Conservation (phyloP, 441 rosid genomes). For the Erodium chrysanthum region DNA sequence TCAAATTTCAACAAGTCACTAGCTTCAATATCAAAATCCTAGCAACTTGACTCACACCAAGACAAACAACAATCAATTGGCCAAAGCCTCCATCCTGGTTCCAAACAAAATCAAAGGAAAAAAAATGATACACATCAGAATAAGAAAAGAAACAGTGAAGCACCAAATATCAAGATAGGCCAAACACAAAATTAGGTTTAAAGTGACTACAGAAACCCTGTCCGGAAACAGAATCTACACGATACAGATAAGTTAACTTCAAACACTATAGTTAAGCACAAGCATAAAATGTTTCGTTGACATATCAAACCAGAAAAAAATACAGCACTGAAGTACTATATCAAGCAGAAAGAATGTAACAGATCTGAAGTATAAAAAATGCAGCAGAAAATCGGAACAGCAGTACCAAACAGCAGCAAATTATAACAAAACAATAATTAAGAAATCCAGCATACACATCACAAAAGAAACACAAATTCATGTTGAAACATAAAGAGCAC, state of each 20-base stretch:
- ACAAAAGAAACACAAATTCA: neutral
- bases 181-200: neutral
- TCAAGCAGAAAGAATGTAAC: too few relatives aligned
- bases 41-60: neutral
- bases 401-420: neutral
- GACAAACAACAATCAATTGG: neutral
- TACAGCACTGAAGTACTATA: too few relatives aligned
- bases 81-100: slow-evolving; percentile 9
- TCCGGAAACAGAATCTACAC: neutral
- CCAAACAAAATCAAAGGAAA: neutral
- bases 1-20: slow-evolving; percentile 5
- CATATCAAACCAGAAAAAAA: neutral
- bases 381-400: neutral
- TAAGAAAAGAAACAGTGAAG: neutral
- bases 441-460: neutral
- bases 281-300: neutral
- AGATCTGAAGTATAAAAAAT: too few relatives aligned
- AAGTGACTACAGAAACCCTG: neutral
- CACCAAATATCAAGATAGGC: neutral
- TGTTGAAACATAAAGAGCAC: neutral
- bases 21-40: neutral
- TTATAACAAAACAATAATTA: neutral
- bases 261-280: neutral
- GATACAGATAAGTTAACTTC: neutral
- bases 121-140: neutral